Evolutionary conservation across 768 basidiomycete genomes (phyloP), one percentile per base, ranked within the genome.

Genomic region (Pleurotus djamor): DNA sequence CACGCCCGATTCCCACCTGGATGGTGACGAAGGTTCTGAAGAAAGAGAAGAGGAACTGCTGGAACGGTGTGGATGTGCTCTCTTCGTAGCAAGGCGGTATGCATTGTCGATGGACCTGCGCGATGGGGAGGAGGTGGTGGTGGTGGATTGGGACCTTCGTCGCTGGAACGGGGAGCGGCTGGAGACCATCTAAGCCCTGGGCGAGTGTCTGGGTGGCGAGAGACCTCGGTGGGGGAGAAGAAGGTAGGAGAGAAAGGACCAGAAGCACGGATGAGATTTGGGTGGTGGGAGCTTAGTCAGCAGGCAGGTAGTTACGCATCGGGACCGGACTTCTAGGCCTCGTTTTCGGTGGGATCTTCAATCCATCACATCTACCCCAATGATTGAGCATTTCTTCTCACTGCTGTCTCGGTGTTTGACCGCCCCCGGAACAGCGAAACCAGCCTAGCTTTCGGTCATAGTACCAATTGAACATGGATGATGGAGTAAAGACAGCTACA

Each of bases 61-160:
- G 68, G 66, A 52, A 71, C 54, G 71, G 57, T 73, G 74, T n/a
- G 79, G 76, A 56, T 78, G 76, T 9, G 79, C 71, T 60, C 86
- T 77, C 66, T 87, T 87, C 54, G 72, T 71, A 4, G 83, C 71
- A 35, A 70, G 67, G 57, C 77, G 76, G 77, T 74, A 78, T 4
- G 73, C 64, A 56, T 71, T 60, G 8, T 72, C 72, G 52, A 74
- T 74, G 34, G 68, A 73, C 21, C 21, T 28, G 21, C 21, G 60
- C 72, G 74, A 21, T 68, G 72, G 50, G 67, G 70, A 4, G 63
- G 74, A 71, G 41, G 76, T 77, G 21, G 74, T 71, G 7, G 76
- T 76, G 16, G 78, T 74, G 34, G 86, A 86, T 59, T 81, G 83
- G 21, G 86, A 85, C 66, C 84, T 72, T 41, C 79, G 78, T 55